A percentile compares a stretch with the other conserved stretches of the same genome.
phyloP scores from a whole-genome alignment of 352 stramenopile species.

The Pythium periplocum region DNA sequence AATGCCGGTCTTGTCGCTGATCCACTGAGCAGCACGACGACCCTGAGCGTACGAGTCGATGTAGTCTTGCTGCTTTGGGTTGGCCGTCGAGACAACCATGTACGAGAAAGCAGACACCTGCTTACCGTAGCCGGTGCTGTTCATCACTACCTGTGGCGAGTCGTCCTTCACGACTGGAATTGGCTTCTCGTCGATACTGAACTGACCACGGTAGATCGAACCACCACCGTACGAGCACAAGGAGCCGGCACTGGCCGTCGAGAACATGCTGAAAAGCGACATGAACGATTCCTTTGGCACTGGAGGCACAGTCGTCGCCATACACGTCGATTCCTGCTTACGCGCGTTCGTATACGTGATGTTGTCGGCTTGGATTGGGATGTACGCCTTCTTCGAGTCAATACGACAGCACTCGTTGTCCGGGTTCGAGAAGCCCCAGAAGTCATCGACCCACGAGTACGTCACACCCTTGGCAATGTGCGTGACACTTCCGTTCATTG shows the following conservation, averaged over 20 bases:
- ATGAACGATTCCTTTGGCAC: conserved; percentile 54
- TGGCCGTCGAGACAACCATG: conserved; percentile 47
- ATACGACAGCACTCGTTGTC: conserved; percentile 66
- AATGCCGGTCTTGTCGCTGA: conserved; percentile 58
- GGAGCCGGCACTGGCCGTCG: conserved; percentile 30
- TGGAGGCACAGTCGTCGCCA: conserved; percentile 28
- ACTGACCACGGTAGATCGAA: conserved; percentile 61
- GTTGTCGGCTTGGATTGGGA: conserved; percentile 32
- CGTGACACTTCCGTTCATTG: conserved; percentile 28
- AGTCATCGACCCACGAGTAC: conserved; percentile 73
- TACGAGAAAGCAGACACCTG: conserved; percentile 66
- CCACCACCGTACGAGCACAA: conserved; percentile 53
- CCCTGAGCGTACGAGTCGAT: conserved; percentile 51
- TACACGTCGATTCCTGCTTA: conserved; percentile 27
- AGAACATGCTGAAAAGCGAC: conserved; percentile 69
- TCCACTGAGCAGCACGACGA: conserved; percentile 51
- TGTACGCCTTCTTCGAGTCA: conserved; percentile 32
- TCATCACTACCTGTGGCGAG: conserved; percentile 36
- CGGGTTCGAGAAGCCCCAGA: conserved; percentile 59
- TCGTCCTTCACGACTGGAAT: conserved; percentile 29
- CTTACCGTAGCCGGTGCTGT: conserved; percentile 38
- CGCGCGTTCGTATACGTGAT: conserved; percentile 21
- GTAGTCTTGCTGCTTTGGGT: conserved; percentile 29
- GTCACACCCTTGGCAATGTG: conserved; percentile 43
- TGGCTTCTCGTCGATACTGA: conserved; percentile 56